phyloP scores from a whole-genome alignment of 768 basidiomycete species.

The Russula ochroleuca region DNA sequence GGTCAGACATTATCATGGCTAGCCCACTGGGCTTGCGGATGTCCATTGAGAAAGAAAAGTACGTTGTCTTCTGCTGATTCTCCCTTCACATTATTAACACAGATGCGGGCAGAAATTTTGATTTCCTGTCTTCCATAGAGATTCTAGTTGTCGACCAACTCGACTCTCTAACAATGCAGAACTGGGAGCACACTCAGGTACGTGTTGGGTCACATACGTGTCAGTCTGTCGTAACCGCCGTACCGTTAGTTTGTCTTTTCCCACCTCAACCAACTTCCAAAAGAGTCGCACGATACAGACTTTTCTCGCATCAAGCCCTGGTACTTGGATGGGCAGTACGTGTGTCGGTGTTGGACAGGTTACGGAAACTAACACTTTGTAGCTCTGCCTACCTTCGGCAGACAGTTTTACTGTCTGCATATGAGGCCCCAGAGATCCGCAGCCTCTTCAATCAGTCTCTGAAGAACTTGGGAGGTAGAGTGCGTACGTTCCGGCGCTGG shows the following conservation, averaged over 20 bases:
- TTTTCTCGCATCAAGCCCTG: constrained; percentile 97
- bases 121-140: constrained; percentile 93
- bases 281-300: constrained; percentile 89
- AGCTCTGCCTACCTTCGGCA: constrained; percentile 88
- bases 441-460: constrained; percentile 70
- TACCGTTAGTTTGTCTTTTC: constrained; percentile 70
- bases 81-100: not conserved
- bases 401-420: constrained; percentile 79
- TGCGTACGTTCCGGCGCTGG: constrained; percentile 66
- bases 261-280: constrained; percentile 83
- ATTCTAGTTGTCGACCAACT: constrained; percentile 86
- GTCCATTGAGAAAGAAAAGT: constrained; percentile 94
- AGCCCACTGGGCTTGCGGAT: constrained; percentile 89
- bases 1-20: constrained; percentile 86
- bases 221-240: not conserved
- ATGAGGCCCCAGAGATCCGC: constrained; percentile 86
- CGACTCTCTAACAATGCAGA: constrained; percentile 95
- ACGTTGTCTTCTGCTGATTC: constrained; percentile 31
- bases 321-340: constrained; percentile 94
- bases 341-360: constrained; percentile 20
- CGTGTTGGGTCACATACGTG: constrained; percentile 20
- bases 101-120: constrained; percentile 57
- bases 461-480: constrained; percentile 81
- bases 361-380: constrained; percentile 1
- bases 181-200: constrained; percentile 98